Conservation (phyloP, 176 grass and related monocot species). For the Poa annua region DNA sequence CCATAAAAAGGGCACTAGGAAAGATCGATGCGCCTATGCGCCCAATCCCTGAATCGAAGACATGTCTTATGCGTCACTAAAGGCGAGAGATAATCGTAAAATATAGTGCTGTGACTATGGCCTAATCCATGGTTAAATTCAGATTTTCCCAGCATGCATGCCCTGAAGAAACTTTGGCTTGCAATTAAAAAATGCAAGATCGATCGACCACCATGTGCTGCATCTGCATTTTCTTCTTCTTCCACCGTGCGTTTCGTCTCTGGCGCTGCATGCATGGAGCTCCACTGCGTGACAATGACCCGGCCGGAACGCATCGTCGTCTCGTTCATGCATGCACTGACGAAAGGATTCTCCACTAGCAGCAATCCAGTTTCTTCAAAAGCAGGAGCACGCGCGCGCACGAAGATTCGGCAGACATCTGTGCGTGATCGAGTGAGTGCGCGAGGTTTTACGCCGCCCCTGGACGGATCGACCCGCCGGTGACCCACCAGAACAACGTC, state of each 20-base stretch:
- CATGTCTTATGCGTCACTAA: not conserved
- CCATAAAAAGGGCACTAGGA: not conserved
- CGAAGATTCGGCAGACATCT: not conserved
- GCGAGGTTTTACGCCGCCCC: no score
- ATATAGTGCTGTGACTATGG: not conserved
- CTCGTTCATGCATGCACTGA: not conserved
- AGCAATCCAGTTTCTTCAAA: not conserved
- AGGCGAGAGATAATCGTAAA: slow-evolving; percentile 1
- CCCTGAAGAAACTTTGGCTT: not conserved
- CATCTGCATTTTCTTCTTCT: not conserved
- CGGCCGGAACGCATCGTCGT: not conserved
- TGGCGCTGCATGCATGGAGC: not conserved
- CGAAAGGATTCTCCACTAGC: not conserved
- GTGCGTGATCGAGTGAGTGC: not conserved
- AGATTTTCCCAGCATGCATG: not conserved
- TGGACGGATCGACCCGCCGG: no score
- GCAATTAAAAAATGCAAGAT: not conserved
- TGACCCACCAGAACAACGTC: no score
- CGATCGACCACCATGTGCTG: not conserved
- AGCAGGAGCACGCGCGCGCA: not conserved
- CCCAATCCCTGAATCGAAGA: not conserved
- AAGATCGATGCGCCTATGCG: not conserved
- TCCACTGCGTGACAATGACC: not conserved
- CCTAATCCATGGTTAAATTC: not conserved
- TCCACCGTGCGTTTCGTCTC: not conserved